A percentile compares a stretch with the other conserved stretches of the same genome.
These are phyloP conservation scores for Metarhizium rileyi DNA, from an alignment of 2,329 filamentous ascomycete genomes.

Conservation along the genomic window DNA sequence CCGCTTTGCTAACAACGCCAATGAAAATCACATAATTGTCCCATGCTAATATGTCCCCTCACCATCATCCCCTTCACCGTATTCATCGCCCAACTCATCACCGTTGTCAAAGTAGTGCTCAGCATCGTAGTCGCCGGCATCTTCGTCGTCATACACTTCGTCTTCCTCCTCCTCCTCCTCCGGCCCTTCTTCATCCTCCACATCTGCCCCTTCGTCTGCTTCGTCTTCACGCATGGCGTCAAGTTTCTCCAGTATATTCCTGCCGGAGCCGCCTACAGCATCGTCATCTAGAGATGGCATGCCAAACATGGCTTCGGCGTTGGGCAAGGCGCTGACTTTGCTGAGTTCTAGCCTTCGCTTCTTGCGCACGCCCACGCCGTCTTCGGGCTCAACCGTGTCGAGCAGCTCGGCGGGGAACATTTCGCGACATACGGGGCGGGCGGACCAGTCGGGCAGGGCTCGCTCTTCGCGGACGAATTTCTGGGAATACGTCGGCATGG, in stretches of 20 bases:
- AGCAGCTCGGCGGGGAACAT: conserved; percentile 49
- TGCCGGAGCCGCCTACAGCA: conserved; percentile 17
- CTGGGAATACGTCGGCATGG: conserved; percentile 48
- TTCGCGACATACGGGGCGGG: conserved; percentile 39
- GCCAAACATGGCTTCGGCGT: conserved; percentile 41
- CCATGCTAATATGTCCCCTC: conserved; percentile 27
- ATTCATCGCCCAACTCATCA: conserved; percentile 43
- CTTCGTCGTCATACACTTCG: conserved; percentile 45
- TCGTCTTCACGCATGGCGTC: conserved; percentile 40
- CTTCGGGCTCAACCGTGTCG: conserved; percentile 39
- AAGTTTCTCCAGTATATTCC: conserved; percentile 34
- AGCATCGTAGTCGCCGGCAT: conserved; percentile 51
- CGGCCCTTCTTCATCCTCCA: conserved; percentile 40
- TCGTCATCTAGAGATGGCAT: conserved; percentile 19
- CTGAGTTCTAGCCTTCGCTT: conserved; percentile 37
- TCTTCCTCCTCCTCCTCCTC: conserved; percentile 39
- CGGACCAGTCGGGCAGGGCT: conserved; percentile 43
- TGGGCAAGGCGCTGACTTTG: conserved; percentile 36
- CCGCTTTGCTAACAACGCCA: neutral
- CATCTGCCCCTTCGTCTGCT: conserved; percentile 35
- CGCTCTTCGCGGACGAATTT: conserved; percentile 42
- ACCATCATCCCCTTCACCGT: conserved; percentile 41
- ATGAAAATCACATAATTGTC: neutral
- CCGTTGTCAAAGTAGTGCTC: conserved; percentile 52
- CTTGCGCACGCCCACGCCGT: conserved; percentile 25